Base-by-base conservation (phyloP, 257 asterid genomes). In the Nicotiana benthamiana region DNA sequence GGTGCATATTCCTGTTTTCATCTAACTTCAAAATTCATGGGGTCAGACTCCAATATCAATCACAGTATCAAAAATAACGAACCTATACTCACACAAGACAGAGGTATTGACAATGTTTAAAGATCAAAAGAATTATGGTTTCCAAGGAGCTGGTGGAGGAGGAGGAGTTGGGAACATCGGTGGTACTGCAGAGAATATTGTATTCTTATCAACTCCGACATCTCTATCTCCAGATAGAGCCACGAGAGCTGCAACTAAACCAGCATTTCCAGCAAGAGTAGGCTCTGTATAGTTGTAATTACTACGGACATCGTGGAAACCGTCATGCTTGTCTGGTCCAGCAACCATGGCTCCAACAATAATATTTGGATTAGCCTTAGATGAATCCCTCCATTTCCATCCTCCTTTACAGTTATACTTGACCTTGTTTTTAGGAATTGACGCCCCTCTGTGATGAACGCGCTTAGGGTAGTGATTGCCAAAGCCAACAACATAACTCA, bases 71-170 rank as follows among this genome's bases (percentile, higher is more conserved):
- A 82, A 85, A 80, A 30, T 80, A 81, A 75, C 52, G 81, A 68
- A 34, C 79, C 86, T 48, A 74, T 56, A 48, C 61, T 48, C 78
- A 24, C 60, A 74, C 34, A 28, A 64, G 78, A 74, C 36, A 15
- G 77, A 68, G 59, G 77, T 32, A 43, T 7, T 1, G 8, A 48
- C 9, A 1, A 24, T 9, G 78, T 48, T 15, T 15, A 26, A 6
- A 46, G 60, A 68, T 40, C 20, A 40, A 40, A 70, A 18, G 56
- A 51, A 48, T 74, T 59, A 74, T 26, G 99, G 99, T 84, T 83
- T 93, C 98, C 98, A 95, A 7, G 99, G 99, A 60, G 99, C 96
- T 8, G 99, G 99, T 12, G 98, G 97, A 1, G 99, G 98, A 10
- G 99, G 99, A 11, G 99, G 93, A 8, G 93, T 91, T 1, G 97